Percentiles rank a stretch among this genome's conserved stretches.
These are phyloP conservation scores for Neurospora sp. DNA, from an alignment of 495 filamentous ascomycete species.

Conservation along the genomic window DNA sequence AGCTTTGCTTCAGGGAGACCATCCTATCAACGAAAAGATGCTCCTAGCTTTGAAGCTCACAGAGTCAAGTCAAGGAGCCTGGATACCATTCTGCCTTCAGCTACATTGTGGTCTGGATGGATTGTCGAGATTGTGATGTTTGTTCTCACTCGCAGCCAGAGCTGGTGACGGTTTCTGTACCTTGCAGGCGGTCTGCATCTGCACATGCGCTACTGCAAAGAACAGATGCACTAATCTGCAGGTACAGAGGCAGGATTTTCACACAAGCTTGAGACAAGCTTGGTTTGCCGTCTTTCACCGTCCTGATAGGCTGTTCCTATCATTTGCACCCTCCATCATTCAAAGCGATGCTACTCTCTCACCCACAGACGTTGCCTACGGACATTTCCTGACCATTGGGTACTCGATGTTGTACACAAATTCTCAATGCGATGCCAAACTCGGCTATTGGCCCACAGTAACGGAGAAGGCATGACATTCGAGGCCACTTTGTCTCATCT, in stretches of 20 bases:
- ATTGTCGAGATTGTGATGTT: neutral
- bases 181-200: neutral
- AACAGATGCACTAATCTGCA: neutral
- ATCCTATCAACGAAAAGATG: neutral
- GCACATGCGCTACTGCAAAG: neutral
- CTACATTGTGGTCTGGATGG: neutral
- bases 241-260: neutral
- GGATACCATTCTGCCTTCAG: neutral
- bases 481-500: neutral
- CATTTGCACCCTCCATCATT: neutral
- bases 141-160: neutral
- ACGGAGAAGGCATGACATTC: neutral
- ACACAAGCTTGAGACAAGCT: neutral
- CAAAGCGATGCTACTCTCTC: neutral
- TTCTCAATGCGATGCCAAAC: neutral
- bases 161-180: neutral
- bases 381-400: neutral
- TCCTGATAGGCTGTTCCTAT: neutral
- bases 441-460: neutral
- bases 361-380: neutral
- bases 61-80: neutral
- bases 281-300: neutral
- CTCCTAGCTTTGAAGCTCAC: neutral
- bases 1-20: neutral
- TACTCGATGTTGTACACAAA: neutral